Conservation (phyloP, 1,284 basidiomycete genomes). For the Ceratobasidium sp. region DNA sequence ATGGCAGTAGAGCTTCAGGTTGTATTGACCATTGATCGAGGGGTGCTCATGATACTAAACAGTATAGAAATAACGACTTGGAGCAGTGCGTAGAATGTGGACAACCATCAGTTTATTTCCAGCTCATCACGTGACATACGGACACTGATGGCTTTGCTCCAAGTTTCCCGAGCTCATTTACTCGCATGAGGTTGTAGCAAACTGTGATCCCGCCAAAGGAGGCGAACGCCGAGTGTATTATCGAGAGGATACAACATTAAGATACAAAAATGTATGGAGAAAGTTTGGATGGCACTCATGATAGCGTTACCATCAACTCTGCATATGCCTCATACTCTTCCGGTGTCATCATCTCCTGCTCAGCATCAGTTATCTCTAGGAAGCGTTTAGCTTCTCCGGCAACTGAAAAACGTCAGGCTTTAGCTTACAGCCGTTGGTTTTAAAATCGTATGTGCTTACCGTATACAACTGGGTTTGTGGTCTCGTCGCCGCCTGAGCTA, state of each 20-base stretch:
- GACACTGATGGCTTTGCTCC: no score
- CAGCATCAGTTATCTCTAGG: conserved; percentile 72
- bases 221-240: no score
- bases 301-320: conserved; percentile 22
- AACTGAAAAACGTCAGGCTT: neutral
- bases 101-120: no score
- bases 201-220: neutral
- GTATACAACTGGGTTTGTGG: conserved; percentile 69
- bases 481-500: conserved; percentile 33
- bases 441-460: conserved; percentile 59
- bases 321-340: conserved; percentile 80
- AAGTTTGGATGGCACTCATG: conserved; percentile 7
- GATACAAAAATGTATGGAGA: no score
- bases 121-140: no score
- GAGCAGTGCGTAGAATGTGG: no score
- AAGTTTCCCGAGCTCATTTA: no score
- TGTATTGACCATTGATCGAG: conserved; percentile 27
- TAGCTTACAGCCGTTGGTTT: neutral
- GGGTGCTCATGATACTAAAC: conserved; percentile 20
- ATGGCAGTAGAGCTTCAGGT: no score
- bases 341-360: conserved; percentile 83
- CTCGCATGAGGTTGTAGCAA: neutral
- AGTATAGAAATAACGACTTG: neutral
- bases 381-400: conserved; percentile 42
- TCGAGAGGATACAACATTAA: no score